A percentile compares a stretch with the other conserved stretches of the same genome.
phyloP scores from a whole-genome alignment of 371 early-diverging fungal genomes.

The Mortierella sp. region DNA sequence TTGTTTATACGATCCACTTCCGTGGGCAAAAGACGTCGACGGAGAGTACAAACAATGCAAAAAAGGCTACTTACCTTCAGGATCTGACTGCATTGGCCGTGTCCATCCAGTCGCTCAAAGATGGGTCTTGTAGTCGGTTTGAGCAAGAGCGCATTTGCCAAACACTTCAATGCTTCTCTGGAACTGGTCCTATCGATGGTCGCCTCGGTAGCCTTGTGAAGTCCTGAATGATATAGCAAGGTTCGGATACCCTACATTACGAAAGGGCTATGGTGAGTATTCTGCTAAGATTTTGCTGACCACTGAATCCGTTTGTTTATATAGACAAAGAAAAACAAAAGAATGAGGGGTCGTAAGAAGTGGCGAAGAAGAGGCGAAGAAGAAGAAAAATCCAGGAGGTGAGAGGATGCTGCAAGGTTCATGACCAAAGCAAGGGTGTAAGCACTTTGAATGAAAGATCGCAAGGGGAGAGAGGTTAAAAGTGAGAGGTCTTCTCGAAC shows the following conservation, averaged over 20 bases:
- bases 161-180: slow-evolving; percentile 67
- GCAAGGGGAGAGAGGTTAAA: neutral
- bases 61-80: no score
- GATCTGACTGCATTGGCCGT: slow-evolving; percentile 52
- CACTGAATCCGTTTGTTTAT: no score
- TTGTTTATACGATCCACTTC: no score
- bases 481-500: no score
- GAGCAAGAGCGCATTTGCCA: slow-evolving; percentile 67
- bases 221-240: slow-evolving; percentile 42
- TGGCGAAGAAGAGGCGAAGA: no score
- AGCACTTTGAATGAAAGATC: neutral
- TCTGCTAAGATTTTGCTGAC: no score
- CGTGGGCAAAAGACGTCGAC: no score
- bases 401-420: neutral
- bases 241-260: slow-evolving; percentile 37
- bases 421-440: slow-evolving; percentile 4
- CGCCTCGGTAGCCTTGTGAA: slow-evolving; percentile 17
- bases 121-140: slow-evolving; percentile 56
- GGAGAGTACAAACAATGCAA: no score
- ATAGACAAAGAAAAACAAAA: neutral
- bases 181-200: slow-evolving; percentile 26
- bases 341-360: neutral
- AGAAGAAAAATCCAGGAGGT: slow-evolving; percentile 14
- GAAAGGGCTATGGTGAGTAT: neutral
- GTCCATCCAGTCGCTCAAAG: slow-evolving; percentile 58